Percentiles rank a stretch among this genome's conserved stretches.
Evolutionary conservation across 1,139 yeast species (phyloP).

Genomic region (Scheffersomyces cryptocercus): DNA sequence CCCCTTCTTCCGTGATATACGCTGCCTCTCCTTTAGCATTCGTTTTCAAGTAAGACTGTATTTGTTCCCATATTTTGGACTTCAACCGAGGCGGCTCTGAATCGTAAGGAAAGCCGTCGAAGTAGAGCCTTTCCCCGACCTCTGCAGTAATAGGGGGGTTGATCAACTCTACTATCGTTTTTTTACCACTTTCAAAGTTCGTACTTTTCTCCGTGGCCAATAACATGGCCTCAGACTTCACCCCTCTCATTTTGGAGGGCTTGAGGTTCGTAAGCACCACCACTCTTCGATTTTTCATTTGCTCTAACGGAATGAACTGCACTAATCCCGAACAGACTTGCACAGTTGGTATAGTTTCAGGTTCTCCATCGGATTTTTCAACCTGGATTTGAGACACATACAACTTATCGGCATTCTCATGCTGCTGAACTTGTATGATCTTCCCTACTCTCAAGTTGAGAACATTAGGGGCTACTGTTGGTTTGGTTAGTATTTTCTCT

Average conservation of each 20-base stretch:
- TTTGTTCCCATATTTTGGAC: conserved; percentile 33
- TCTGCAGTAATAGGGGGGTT: conserved; percentile 20
- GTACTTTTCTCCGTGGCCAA: conserved; percentile 44
- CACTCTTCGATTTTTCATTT: conserved; percentile 79
- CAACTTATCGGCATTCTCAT: conserved; percentile 54
- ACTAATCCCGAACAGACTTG: conserved; percentile 64
- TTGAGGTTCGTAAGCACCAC: conserved; percentile 86
- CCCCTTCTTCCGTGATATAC: conserved; percentile 13
- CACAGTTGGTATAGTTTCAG: conserved; percentile 12
- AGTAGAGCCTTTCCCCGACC: conserved; percentile 32
- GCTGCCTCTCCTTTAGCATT: conserved; percentile 27
- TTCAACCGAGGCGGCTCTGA: conserved; percentile 30
- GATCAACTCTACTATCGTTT: conserved; percentile 22
- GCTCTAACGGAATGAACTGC: conserved; percentile 72
- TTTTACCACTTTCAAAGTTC: conserved; percentile 1
- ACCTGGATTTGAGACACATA: conserved; percentile 51
- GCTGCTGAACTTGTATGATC: conserved; percentile 42
- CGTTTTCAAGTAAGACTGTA: conserved; percentile 27
- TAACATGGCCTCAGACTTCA: conserved; percentile 61
- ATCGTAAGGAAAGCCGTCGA: conserved; percentile 19
- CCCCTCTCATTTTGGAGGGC: conserved; percentile 92
- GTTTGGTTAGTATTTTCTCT: not conserved
- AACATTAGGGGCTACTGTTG: conserved; percentile 21
- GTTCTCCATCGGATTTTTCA: conserved; percentile 7
- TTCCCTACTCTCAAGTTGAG: conserved; percentile 45